A percentile compares a stretch with the other conserved stretches of the same genome.
Conservation (phyloP, 352 stramenopile genomes). For the Aphanomyces cochlioides region DNA sequence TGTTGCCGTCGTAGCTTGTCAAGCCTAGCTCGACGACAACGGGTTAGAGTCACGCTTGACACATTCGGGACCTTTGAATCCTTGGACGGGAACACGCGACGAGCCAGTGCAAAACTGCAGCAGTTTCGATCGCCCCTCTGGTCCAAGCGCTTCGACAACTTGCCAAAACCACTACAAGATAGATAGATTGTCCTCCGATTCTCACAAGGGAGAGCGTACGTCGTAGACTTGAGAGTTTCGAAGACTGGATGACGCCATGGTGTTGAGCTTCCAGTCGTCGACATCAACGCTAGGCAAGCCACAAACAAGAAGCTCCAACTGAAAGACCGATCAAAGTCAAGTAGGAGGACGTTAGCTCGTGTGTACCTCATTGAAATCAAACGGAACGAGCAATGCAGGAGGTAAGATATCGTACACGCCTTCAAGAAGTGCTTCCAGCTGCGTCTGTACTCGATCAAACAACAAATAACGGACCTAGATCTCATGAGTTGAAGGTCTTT, state of each 20-base stretch:
- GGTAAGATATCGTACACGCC: slow-evolving; percentile 97
- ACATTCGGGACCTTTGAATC: slow-evolving; percentile 47
- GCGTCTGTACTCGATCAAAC: slow-evolving; percentile 86
- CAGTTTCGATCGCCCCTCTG: slow-evolving; percentile 73
- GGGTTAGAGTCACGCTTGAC: background rate
- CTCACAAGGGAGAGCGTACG: background rate
- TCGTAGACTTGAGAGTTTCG: slow-evolving; percentile 40
- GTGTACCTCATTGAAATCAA: slow-evolving; percentile 96
- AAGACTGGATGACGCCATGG: slow-evolving; percentile 48
- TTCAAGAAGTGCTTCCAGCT: slow-evolving; percentile 81
- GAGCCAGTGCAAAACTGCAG: slow-evolving; percentile 84
- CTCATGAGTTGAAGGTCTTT: too few relatives aligned
- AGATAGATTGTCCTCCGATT: too few relatives aligned
- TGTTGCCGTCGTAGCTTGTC: slow-evolving; percentile 77
- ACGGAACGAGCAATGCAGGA: slow-evolving; percentile 93
- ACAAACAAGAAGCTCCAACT: slow-evolving; percentile 78
- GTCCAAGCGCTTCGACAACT: slow-evolving; percentile 45
- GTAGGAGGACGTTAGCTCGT: background rate
- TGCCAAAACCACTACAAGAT: slow-evolving; percentile 66
- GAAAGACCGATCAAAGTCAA: background rate
- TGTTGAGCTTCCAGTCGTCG: slow-evolving; percentile 81
- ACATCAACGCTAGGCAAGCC: slow-evolving; percentile 84
- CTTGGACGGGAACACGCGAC: slow-evolving; percentile 73
- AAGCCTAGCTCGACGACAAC: slow-evolving; percentile 28
- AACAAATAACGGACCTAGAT: slow-evolving; percentile 89